A percentile compares a stretch with the other conserved stretches of the same genome.
Conservation (phyloP, 352 stramenopile genomes). For the Globisporangium apiculatum region DNA sequence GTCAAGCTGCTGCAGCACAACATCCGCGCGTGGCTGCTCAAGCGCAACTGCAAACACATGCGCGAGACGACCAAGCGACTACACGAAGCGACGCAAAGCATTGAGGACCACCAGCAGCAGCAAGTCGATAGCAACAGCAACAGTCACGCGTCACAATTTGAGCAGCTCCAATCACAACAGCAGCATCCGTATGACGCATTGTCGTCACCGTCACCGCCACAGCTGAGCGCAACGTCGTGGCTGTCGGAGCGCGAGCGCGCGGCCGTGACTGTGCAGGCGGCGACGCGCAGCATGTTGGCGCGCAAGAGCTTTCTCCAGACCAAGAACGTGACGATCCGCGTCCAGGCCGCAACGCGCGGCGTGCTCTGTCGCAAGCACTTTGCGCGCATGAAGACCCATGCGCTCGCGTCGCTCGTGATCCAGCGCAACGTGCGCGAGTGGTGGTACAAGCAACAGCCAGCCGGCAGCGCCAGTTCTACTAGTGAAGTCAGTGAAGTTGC, state of each 20-base stretch:
- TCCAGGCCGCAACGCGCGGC: constrained; percentile 76
- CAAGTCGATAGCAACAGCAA: constrained; percentile 6
- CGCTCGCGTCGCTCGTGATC: constrained; percentile 77
- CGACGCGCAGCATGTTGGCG: constrained; percentile 77
- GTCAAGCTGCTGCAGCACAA: constrained; percentile 83
- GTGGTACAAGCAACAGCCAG: constrained; percentile 56
- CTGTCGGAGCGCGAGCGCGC: constrained; percentile 59
- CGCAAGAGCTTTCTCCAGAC: constrained; percentile 79
- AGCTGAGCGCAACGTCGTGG: background rate
- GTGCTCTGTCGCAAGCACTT: constrained; percentile 84
- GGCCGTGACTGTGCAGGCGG: constrained; percentile 79
- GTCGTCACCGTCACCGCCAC: background rate
- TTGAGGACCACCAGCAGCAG: constrained; percentile 47
- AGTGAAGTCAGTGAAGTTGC: background rate
- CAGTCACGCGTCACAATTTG: no score
- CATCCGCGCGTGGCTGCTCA: constrained; percentile 81
- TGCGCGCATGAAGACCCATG: constrained; percentile 79
- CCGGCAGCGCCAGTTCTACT: constrained; percentile 9
- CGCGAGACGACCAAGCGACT: constrained; percentile 80
- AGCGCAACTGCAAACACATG: constrained; percentile 86
- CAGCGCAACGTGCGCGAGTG: constrained; percentile 82
- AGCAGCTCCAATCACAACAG: background rate
- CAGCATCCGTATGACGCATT: no score
- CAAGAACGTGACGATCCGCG: constrained; percentile 81
- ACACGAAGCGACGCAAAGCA: constrained; percentile 60